Conservation (phyloP, 2,329 filamentous ascomycete species). For the Truncatella angustata region DNA sequence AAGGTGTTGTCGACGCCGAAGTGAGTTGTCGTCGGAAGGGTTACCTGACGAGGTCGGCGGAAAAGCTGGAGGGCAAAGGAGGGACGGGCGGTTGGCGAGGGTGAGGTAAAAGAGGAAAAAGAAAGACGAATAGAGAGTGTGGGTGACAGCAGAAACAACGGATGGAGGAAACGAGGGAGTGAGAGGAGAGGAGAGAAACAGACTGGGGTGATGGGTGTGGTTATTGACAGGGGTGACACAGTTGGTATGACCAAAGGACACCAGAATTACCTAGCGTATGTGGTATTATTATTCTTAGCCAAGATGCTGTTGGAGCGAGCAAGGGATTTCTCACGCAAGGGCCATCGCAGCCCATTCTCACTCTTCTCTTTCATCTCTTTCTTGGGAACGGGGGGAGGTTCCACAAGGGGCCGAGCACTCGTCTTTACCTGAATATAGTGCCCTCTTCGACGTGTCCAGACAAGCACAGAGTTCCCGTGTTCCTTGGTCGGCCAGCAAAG, state of each 20-base stretch:
- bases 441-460: neutral
- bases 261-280: slow-evolving; percentile 13
- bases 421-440: neutral
- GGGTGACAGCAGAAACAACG: slow-evolving; percentile 27
- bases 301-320: neutral
- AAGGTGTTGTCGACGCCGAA: slow-evolving; percentile 23
- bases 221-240: slow-evolving; percentile 12
- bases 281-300: slow-evolving; percentile 13
- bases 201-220: slow-evolving; percentile 10
- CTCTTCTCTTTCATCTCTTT: neutral
- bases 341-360: neutral
- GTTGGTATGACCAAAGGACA: slow-evolving; percentile 11
- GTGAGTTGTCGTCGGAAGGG: slow-evolving; percentile 30
- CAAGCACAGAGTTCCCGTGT: too few species aligned
- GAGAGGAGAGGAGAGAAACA: slow-evolving; percentile 8
- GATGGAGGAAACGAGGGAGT: slow-evolving; percentile 15
- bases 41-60: slow-evolving; percentile 31
- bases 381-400: too few species aligned
- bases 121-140: slow-evolving; percentile 19
- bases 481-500: too few species aligned
- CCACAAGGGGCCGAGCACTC: slow-evolving; percentile 5
- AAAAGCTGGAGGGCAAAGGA: slow-evolving; percentile 22
- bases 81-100: slow-evolving; percentile 26
- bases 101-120: slow-evolving; percentile 24
- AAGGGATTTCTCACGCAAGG: neutral